Conservation (phyloP, 108 stramenopile species). For the Phaeodactylum tricornutum region DNA sequence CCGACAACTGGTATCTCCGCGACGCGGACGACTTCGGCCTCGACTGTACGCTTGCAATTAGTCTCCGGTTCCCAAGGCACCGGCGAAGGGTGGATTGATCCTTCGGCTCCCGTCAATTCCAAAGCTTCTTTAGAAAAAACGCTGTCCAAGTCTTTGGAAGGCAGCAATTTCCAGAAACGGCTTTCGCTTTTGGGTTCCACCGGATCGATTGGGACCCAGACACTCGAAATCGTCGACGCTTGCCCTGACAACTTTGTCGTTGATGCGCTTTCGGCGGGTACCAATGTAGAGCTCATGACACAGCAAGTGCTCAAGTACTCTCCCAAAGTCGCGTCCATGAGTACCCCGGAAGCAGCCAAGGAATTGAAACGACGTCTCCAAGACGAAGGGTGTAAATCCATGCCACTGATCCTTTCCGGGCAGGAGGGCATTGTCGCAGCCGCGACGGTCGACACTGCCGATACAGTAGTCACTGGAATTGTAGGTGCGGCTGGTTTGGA, state of each 20-base stretch:
- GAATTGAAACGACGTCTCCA: slow-evolving; percentile 36
- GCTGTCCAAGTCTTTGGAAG: slow-evolving; percentile 59
- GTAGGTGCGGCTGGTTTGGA: slow-evolving; percentile 92
- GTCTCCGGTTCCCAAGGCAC: slow-evolving; percentile 48
- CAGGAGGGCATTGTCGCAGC: slow-evolving; percentile 77
- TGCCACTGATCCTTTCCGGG: slow-evolving; percentile 73
- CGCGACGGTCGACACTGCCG: slow-evolving; percentile 64
- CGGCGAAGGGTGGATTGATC: slow-evolving; percentile 75
- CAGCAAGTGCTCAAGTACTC: slow-evolving; percentile 85
- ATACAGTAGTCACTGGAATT: slow-evolving; percentile 92
- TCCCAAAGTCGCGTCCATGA: slow-evolving; percentile 59
- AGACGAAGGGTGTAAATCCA: slow-evolving; percentile 28
- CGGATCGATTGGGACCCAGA: slow-evolving; percentile 95
- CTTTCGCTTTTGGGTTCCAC: slow-evolving; percentile 84
- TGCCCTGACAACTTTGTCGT: slow-evolving; percentile 90
- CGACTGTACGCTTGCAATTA: not conserved
- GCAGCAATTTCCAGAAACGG: slow-evolving; percentile 72
- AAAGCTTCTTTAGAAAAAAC: slow-evolving; percentile 58
- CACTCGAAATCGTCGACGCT: slow-evolving; percentile 90
- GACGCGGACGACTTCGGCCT: not conserved
- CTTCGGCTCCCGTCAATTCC: slow-evolving; percentile 69
- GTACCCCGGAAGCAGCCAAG: slow-evolving; percentile 56
- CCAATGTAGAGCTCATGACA: slow-evolving; percentile 82
- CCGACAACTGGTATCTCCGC: no score
- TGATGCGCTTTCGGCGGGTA: slow-evolving; percentile 82